Evolutionary conservation across 495 filamentous ascomycete genomes (phyloP).

Genomic region (Cladorrhinum samala): DNA sequence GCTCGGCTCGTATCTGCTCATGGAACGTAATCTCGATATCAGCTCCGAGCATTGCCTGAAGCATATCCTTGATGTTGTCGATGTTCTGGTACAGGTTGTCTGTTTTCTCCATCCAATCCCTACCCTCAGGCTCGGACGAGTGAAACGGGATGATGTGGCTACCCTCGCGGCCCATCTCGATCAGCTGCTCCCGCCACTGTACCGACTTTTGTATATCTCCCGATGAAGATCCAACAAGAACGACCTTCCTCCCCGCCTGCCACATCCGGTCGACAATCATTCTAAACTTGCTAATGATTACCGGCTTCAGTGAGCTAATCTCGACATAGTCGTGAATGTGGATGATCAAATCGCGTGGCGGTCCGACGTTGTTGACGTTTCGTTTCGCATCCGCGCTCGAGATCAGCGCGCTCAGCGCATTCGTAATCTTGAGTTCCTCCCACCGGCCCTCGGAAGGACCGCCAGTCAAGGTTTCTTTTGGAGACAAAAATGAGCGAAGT

Average conservation of each 20-base stretch:
- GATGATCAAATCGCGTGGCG: constrained; percentile 49
- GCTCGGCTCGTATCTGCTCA: constrained; percentile 10
- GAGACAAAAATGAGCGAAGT: constrained; percentile 18
- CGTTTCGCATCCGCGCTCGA: constrained; percentile 24
- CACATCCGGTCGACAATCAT: constrained; percentile 64
- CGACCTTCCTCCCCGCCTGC: constrained; percentile 58
- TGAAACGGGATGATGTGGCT: constrained; percentile 28
- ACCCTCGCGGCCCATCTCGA: constrained; percentile 29
- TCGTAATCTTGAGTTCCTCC: constrained; percentile 38
- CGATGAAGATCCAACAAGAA: constrained; percentile 66
- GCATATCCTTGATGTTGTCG: constrained; percentile 35
- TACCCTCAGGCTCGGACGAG: constrained; percentile 1
- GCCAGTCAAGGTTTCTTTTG: constrained; percentile 1
- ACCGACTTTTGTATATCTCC: constrained; percentile 27
- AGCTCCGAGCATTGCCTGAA: constrained; percentile 21
- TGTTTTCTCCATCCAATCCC: constrained; percentile 13
- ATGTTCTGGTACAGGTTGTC: constrained; percentile 36
- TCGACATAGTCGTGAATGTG: constrained; percentile 78
- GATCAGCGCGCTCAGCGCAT: constrained; percentile 35
- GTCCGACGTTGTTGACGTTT: not conserved
- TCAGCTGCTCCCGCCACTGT: constrained; percentile 24
- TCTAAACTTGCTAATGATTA: constrained; percentile 59
- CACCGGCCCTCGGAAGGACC: constrained; percentile 28
- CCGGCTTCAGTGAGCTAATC: constrained; percentile 55
- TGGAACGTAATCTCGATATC: constrained; percentile 15